These are phyloP conservation scores for Linnemannia schmuckeri DNA, from an alignment of 192 early-diverging fungal species.

Conservation along the genomic window DNA sequence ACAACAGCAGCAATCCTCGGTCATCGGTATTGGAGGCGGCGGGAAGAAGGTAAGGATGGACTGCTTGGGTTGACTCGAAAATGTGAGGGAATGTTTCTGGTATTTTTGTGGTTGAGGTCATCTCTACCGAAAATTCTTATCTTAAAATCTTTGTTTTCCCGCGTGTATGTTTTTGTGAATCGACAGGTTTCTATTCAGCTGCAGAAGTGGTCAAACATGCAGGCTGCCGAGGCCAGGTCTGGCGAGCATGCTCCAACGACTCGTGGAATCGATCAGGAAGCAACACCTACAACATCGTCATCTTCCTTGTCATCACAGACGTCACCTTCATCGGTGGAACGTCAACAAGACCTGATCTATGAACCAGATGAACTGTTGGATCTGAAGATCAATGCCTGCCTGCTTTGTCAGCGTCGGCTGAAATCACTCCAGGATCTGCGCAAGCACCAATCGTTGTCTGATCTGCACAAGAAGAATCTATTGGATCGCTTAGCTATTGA, in stretches of 20 bases:
- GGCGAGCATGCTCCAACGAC: background rate
- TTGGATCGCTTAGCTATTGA: slow-evolving; percentile 21
- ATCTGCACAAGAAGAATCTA: slow-evolving; percentile 68
- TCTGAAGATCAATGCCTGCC: slow-evolving; percentile 62
- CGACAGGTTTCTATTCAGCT: slow-evolving; percentile 43
- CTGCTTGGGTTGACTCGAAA: background rate
- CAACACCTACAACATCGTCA: background rate
- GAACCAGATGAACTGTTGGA: slow-evolving; percentile 57
- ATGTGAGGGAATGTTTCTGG: background rate
- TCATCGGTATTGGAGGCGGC: slow-evolving; percentile 45
- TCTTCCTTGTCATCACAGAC: background rate
- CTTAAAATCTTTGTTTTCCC: background rate
- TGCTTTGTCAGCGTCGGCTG: slow-evolving; percentile 73
- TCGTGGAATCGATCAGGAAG: background rate
- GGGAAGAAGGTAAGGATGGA: slow-evolving; percentile 34
- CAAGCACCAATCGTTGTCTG: slow-evolving; percentile 69
- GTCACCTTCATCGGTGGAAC: background rate
- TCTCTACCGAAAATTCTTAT: background rate
- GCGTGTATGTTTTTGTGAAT: background rate
- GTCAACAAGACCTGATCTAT: background rate
- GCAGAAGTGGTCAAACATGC: slow-evolving; percentile 47
- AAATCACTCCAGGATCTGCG: slow-evolving; percentile 61
- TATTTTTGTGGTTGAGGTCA: background rate
- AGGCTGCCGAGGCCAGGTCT: background rate
- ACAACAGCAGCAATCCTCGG: background rate